These are phyloP conservation scores for Linaria vulgaris DNA, from an alignment of 257 asterid species.

Conservation along the genomic window DNA sequence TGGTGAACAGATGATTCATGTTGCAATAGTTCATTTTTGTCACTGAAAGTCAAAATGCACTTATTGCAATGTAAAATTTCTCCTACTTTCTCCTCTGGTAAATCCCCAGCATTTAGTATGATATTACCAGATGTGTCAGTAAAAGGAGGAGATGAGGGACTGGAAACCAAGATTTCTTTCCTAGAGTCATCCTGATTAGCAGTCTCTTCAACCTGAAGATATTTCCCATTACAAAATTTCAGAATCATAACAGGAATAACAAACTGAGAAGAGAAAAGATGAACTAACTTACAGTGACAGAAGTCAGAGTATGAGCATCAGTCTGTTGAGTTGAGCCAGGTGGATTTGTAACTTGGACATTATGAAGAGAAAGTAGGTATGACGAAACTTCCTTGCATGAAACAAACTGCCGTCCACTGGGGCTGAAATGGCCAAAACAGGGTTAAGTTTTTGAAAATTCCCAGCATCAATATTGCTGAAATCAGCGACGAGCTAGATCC, in stretches of 20 bases:
- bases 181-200: slow-evolving; percentile 33
- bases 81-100: slow-evolving; percentile 37
- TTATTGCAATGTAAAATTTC: slow-evolving; percentile 42
- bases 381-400: slow-evolving; percentile 77
- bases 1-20: slow-evolving; percentile 52
- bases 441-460: slow-evolving; percentile 12
- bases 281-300: slow-evolving; percentile 37
- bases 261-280: not conserved
- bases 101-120: slow-evolving; percentile 28
- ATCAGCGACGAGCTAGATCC: not conserved
- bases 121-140: slow-evolving; percentile 29
- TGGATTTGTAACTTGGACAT: slow-evolving; percentile 41
- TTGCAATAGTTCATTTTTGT: slow-evolving; percentile 47
- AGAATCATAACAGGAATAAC: slow-evolving; percentile 4
- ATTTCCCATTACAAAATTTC: slow-evolving; percentile 25
- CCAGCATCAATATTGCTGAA: not conserved
- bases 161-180: slow-evolving; percentile 33
- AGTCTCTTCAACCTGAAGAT: slow-evolving; percentile 42
- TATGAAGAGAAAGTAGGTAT: slow-evolving; percentile 59
- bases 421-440: slow-evolving; percentile 54
- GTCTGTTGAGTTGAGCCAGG: slow-evolving; percentile 25
- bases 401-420: slow-evolving; percentile 72
- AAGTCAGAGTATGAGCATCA: slow-evolving; percentile 34
- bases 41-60: slow-evolving; percentile 42
- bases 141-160: slow-evolving; percentile 34